Conservation (phyloP, 495 filamentous ascomycete species). For the Cercophora sp. region DNA sequence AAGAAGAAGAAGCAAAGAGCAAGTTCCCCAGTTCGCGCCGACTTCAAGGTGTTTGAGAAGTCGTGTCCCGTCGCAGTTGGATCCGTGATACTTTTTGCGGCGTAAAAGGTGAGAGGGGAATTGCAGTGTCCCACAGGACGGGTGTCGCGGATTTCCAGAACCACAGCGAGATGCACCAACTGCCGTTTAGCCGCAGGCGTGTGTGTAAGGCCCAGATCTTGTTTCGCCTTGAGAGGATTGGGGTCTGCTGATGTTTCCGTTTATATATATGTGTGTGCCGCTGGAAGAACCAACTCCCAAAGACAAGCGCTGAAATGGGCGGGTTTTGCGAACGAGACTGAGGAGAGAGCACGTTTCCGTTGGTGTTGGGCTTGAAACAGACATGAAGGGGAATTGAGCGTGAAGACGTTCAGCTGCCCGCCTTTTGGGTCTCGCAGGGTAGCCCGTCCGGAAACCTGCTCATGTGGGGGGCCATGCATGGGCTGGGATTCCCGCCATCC, state of each 20-base stretch:
- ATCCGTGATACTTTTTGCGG: too few species aligned
- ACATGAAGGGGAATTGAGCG: background rate
- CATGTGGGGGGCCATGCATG: slow-evolving; percentile 13
- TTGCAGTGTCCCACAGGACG: background rate
- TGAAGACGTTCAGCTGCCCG: background rate
- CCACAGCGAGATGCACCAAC: background rate
- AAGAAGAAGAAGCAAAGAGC: too few species aligned
- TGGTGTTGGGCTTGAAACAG: slow-evolving; percentile 8
- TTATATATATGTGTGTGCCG: background rate
- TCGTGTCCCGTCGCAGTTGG: too few species aligned
- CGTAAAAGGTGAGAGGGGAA: background rate
- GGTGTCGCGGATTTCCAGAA: slow-evolving; percentile 1
- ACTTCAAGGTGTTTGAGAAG: too few species aligned
- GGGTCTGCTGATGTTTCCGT: background rate
- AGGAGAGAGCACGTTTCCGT: slow-evolving; percentile 3
- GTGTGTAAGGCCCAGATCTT: slow-evolving; percentile 1
- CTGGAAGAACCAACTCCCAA: too few species aligned
- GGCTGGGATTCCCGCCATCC: too few species aligned
- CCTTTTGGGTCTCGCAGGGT: slow-evolving; percentile 1
- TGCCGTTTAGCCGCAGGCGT: slow-evolving; percentile 15
- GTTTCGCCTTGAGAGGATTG: background rate
- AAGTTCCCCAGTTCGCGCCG: too few species aligned
- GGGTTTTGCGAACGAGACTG: too few species aligned
- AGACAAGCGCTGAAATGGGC: too few species aligned
- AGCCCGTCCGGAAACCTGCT: slow-evolving; percentile 20